Base-by-base conservation (phyloP, 192 early-diverging fungal species). In the Jimgerdemannia lactiflua region DNA sequence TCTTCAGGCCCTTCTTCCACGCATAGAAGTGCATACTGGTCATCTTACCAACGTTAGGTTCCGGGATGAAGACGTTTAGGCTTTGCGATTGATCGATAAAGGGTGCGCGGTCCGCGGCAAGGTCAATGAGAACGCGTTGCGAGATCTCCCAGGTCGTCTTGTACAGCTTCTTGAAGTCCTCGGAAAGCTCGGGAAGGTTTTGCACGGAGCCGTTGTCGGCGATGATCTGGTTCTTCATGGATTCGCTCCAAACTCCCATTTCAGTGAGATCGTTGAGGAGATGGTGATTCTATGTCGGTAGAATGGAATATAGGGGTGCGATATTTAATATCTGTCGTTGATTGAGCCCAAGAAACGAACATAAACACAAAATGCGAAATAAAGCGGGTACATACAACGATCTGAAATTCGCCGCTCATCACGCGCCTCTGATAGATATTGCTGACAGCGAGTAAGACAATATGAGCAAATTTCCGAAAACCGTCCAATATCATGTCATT, bases 21-120 rank as follows among this genome's bases (percentile, higher is more conserved):
- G 93, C 96, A 82, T 97, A 96, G 78, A 99, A 98, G 83, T 99
- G 97, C 97, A 99, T 99, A 20, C 90, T 92, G 2, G 97, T 95
- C 67, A 99, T 91, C 86, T 96, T 97, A 75, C 92, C 94, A 82
- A 90, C 92, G 74, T 89, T 94, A 4, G 96, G 92, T 44, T 95
- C 95, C 65, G 94, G 94, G 75, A 96, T 87, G 84, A 97, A 96
- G 67, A 99, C 92, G 82, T 99, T 99, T 65, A 99, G 88, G 41
- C 92, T 94, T 82, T 99, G 97, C 42, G 92, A 94, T 83, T 99
- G 97, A 83, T 99, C 96, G 74, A 99, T 97, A 80, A 93, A 99
- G 0, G 96, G 94, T 39, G 94, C 96, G 66, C 97, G 94, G 80
- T 95, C 96, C 0, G 94, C 97, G 0, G 97, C 96, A 93, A 99